phyloP scores from a whole-genome alignment of 805 yeast species.

The Clavispora asparagi region DNA sequence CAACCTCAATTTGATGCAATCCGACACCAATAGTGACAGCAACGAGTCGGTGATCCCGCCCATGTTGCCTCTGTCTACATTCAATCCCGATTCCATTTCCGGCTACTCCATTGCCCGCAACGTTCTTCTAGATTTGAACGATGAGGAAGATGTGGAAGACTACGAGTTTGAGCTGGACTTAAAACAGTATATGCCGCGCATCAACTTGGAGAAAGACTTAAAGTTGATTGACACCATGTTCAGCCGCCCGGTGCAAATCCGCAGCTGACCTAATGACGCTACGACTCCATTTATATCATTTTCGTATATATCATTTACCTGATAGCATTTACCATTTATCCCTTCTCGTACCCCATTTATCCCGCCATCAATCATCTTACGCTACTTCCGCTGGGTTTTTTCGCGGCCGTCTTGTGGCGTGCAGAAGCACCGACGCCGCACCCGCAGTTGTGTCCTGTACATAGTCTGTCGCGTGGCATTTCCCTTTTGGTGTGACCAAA shows the following conservation, averaged over 20 bases:
- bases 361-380: too few relatives aligned
- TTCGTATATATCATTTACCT: too few relatives aligned
- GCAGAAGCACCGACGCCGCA: not conserved
- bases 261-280: not conserved
- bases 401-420: too few relatives aligned
- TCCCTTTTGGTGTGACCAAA: not conserved
- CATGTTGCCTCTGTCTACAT: not conserved
- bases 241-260: conserved; percentile 1
- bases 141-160: conserved; percentile 10
- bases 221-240: conserved; percentile 12
- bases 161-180: conserved; percentile 12
- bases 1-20: conserved; percentile 5
- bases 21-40: conserved; percentile 3
- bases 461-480: not conserved
- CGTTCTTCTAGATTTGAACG: conserved; percentile 8
- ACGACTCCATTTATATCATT: not conserved
- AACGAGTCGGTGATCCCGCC: not conserved
- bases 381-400: too few relatives aligned
- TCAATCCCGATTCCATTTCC: not conserved
- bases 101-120: not conserved
- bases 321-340: too few relatives aligned
- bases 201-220: conserved; percentile 13
- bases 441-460: not conserved
- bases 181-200: conserved; percentile 9
- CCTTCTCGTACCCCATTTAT: too few relatives aligned